Percentiles rank a stretch among this genome's conserved stretches.
phyloP scores from a whole-genome alignment of 2,329 filamentous ascomycete genomes.

The Nigrospora osmanthi region DNA sequence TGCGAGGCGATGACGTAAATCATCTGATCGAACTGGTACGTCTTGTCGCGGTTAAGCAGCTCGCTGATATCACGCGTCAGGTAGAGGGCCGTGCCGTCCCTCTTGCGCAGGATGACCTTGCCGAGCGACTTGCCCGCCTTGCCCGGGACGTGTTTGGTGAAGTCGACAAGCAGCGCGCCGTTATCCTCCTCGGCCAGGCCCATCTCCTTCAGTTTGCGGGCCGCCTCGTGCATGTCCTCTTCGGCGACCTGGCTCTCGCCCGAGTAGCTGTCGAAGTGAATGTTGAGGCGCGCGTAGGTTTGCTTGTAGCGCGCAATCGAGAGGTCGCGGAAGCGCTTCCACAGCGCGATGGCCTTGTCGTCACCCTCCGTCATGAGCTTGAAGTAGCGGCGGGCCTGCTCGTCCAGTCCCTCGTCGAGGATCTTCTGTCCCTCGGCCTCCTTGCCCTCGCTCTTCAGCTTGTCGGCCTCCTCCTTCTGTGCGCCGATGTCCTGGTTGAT shows the following conservation, averaged over 20 bases:
- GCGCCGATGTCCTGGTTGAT: conserved; percentile 56
- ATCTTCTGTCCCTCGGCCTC: conserved; percentile 34
- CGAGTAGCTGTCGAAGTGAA: conserved; percentile 57
- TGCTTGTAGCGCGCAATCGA: conserved; percentile 50
- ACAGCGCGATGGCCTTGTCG: conserved; percentile 44
- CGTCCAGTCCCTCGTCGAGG: conserved; percentile 33
- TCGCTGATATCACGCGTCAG: conserved; percentile 73
- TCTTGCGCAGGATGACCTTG: conserved; percentile 63
- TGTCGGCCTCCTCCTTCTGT: conserved; percentile 53
- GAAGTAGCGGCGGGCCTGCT: conserved; percentile 53
- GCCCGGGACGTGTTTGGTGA: conserved; percentile 57
- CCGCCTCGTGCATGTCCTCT: conserved; percentile 57
- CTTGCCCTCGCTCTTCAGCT: conserved; percentile 35
- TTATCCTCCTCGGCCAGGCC: conserved; percentile 60
- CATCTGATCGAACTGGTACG: conserved; percentile 66
- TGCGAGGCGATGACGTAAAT: conserved; percentile 69
- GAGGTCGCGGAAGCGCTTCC: conserved; percentile 49
- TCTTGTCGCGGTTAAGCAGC: conserved; percentile 54
- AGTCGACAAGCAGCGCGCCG: conserved; percentile 67
- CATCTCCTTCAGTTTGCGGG: conserved; percentile 54
- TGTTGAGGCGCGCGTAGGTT: conserved; percentile 52
- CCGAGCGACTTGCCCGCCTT: conserved; percentile 64
- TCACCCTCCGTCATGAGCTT: conserved; percentile 55
- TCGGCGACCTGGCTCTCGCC: conserved; percentile 68
- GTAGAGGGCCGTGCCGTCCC: conserved; percentile 69